These are phyloP conservation scores for Picea abies DNA, from an alignment of 83 land plant genomes.

Conservation along the genomic window DNA sequence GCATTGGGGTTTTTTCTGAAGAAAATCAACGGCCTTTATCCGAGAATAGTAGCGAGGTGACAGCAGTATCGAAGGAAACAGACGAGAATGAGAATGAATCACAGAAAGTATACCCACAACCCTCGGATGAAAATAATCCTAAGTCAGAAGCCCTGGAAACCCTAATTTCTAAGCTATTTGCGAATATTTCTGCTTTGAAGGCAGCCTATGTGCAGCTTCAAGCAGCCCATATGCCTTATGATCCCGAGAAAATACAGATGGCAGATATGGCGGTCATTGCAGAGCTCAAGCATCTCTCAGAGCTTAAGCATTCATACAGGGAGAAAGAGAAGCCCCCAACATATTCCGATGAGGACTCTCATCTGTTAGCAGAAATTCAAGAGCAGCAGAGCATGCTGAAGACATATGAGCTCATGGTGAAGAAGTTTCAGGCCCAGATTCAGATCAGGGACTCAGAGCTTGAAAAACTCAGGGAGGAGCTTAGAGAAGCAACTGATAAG, in stretches of 20 bases:
- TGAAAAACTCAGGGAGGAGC: conserved; percentile 46
- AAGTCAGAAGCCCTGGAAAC: conserved; percentile 73
- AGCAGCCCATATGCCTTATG: conserved; percentile 83
- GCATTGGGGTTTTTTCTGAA: conserved; percentile 38
- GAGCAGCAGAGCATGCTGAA: conserved; percentile 69
- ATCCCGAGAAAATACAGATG: conserved; percentile 77
- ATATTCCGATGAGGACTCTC: conserved; percentile 60
- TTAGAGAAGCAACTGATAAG: conserved; percentile 52
- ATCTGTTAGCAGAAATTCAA: conserved; percentile 55
- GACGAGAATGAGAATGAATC: conserved; percentile 43
- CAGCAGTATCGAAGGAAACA: not conserved
- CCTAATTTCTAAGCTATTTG: conserved; percentile 60
- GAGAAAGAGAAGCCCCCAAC: conserved; percentile 47
- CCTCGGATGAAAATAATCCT: conserved; percentile 44
- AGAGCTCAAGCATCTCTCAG: conserved; percentile 76
- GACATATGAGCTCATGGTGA: conserved; percentile 76
- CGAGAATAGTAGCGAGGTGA: conserved; percentile 1
- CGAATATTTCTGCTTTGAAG: conserved; percentile 71
- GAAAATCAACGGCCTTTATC: conserved; percentile 6
- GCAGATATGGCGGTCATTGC: conserved; percentile 82
- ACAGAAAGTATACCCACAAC: conserved; percentile 78
- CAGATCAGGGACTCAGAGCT: conserved; percentile 65
- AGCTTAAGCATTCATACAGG: conserved; percentile 76
- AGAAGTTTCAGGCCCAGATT: conserved; percentile 72
- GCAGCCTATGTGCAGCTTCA: conserved; percentile 81